These are phyloP conservation scores for Cadophora sp. DNA, from an alignment of 2,329 filamentous ascomycete genomes.

Conservation along the genomic window DNA sequence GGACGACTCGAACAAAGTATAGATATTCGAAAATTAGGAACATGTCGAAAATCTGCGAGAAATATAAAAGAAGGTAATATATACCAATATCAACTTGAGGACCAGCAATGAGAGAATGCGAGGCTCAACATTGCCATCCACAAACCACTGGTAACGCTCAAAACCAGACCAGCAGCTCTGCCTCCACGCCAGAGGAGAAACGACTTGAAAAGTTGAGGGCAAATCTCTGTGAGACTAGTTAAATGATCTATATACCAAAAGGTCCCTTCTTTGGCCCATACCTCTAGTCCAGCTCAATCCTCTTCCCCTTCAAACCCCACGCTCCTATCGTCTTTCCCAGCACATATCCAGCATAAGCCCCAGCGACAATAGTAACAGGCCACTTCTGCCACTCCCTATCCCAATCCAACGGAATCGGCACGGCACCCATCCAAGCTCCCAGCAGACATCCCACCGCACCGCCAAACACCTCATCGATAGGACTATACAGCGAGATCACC, in stretches of 20 bases:
- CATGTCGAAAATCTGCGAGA: background rate
- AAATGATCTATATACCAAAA: background rate
- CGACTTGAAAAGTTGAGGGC: background rate
- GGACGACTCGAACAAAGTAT: background rate
- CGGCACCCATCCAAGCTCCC: conserved; percentile 91
- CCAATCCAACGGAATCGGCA: conserved; percentile 97
- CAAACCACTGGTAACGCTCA: background rate
- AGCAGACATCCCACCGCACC: conserved; percentile 77
- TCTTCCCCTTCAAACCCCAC: conserved; percentile 41
- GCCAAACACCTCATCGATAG: conserved; percentile 85
- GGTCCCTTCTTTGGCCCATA: background rate
- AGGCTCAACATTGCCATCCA: background rate
- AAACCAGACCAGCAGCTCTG: background rate
- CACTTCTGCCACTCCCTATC: conserved; percentile 99
- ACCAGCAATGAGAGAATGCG: background rate
- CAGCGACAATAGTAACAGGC: conserved; percentile 89
- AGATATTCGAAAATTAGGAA: background rate
- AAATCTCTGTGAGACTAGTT: background rate
- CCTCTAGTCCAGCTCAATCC: conserved; percentile 43
- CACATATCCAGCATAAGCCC: conserved; percentile 80
- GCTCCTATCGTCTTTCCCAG: conserved; percentile 70
- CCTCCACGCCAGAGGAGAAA: background rate
- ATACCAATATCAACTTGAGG: background rate
- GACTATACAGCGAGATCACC: conserved; percentile 69
- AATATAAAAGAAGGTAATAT: background rate